phyloP scores from a whole-genome alignment of 108 stramenopile species.

The Skeletonema menzelii region DNA sequence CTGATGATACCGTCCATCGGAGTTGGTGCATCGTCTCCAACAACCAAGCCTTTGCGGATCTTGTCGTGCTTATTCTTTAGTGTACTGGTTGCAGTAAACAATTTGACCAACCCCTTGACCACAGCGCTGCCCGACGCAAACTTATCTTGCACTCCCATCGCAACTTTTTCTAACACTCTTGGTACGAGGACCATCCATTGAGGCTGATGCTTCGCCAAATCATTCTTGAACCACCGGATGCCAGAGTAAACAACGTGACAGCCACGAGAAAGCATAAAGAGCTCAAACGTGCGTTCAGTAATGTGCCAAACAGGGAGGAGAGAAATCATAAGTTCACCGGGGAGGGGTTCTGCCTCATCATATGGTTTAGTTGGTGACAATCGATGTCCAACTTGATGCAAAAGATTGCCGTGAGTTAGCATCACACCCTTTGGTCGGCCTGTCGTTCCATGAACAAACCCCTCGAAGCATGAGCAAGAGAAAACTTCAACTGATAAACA shows the following conservation, averaged over 20 bases:
- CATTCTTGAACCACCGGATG: conserved; percentile 90
- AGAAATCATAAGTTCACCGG: conserved; percentile 84
- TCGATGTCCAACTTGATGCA: conserved; percentile 84
- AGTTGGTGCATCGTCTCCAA: conserved; percentile 61
- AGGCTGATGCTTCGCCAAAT: conserved; percentile 91
- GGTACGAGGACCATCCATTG: conserved; percentile 94
- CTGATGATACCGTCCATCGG: conserved; percentile 50
- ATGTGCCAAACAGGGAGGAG: conserved; percentile 92
- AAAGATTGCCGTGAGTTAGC: conserved; percentile 94
- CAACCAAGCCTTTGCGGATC: conserved; percentile 72
- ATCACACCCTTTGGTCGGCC: conserved; percentile 98
- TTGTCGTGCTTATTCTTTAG: conserved; percentile 62
- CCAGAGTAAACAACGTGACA: conserved; percentile 90
- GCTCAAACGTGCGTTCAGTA: conserved; percentile 89
- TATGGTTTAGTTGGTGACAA: conserved; percentile 66
- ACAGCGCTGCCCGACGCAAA: conserved; percentile 75
- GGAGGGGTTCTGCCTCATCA: conserved; percentile 79
- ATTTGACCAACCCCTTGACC: conserved; percentile 69
- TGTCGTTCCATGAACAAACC: no score
- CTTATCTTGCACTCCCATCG: conserved; percentile 87
- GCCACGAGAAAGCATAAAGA: conserved; percentile 79
- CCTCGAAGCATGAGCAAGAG: no score
- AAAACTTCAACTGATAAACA: no score
- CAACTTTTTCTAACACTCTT: conserved; percentile 91
- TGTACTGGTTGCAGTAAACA: conserved; percentile 67